A percentile compares a stretch with the other conserved stretches of the same genome.
These are phyloP conservation scores for Agroathelia rolfsii DNA, from an alignment of 1,284 basidiomycete species.

Conservation along the genomic window DNA sequence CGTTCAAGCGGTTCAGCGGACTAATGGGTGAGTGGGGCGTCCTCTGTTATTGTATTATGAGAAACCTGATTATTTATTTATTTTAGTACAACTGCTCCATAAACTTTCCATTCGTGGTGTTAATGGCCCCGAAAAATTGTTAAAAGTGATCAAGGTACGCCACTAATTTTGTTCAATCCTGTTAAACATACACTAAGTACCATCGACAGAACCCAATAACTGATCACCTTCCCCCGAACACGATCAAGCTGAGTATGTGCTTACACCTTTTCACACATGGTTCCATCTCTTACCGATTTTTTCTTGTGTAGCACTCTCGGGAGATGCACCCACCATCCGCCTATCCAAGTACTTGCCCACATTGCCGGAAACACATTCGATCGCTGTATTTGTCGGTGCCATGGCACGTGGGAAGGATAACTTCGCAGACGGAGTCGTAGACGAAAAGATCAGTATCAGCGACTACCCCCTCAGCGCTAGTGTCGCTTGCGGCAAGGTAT, in stretches of 20 bases:
- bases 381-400: constrained; percentile 95
- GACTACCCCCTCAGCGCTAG: constrained; percentile 92
- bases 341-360: constrained; percentile 78
- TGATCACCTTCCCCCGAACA: constrained; percentile 93
- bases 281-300: constrained; percentile 5
- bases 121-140: constrained; percentile 91
- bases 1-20: constrained; percentile 97
- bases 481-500: constrained; percentile 92
- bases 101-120: constrained; percentile 92
- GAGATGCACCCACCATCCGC: constrained; percentile 79
- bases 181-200: too few species aligned
- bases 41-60: constrained; percentile 4
- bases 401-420: constrained; percentile 95
- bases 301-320: constrained; percentile 66
- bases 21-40: constrained; percentile 95
- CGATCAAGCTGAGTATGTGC: constrained; percentile 87
- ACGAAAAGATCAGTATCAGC: constrained; percentile 96
- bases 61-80: constrained; percentile 4
- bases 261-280: constrained; percentile 2
- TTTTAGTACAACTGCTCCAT: constrained; percentile 89
- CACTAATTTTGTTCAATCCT: constrained; percentile 4
- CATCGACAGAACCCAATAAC: constrained; percentile 77
- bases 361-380: constrained; percentile 77
- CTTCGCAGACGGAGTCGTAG: constrained; percentile 94
- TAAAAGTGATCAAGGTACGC: constrained; percentile 89